Evolutionary conservation across 495 filamentous ascomycete genomes (phyloP), one percentile per base, ranked within the genome.

Genomic region (Bryoglossum gracile): DNA sequence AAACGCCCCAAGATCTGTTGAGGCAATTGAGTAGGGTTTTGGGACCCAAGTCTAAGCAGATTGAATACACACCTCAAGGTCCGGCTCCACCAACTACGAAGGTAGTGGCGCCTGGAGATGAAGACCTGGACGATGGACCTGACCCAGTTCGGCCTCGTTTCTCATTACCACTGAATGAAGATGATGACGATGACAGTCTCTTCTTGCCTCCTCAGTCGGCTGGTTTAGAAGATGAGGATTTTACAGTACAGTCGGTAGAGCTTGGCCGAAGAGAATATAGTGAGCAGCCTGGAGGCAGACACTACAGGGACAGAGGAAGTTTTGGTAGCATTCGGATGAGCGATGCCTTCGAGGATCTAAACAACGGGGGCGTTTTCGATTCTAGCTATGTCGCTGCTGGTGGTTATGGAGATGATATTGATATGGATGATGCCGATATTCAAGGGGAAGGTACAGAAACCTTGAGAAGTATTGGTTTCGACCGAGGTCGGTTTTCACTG

Each of bases 1-100:
- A 89, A 62, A 88, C 87, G 4, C 85, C 85, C 4, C 79, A 85
- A 45, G 81, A 89, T 59, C 68, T 80, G 17, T 60, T 91, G 23
- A 73, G 79, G 22, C 77, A 80, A 44, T 68, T 92, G 8, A 82
- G 83, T 43, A 77, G 70, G 65, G 69, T 77, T 65, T 68, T 92
- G 18, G 84, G 84, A 2, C 75, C 73, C 0, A 71, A 64, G 3
- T 76, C 81, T 0, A 59, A 75, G 48, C 69, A 69, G 6, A 75
- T 84, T 14, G 68, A 73, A 14, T 80, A 77, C 3, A 85, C 84
- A 5, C 38, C 56, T 48, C 37, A 50, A 14, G 49, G 37, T 42
- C 44, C 33, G 10, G 25, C 42, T 24, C 8, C 36, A 10, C 11
- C 26, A 3, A 39, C 14, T 3, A 9, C 26, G 11, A 53, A 38